A percentile compares a stretch with the other conserved stretches of the same genome.
Conservation (phyloP, 768 basidiomycete genomes). For the Kockovaella imperatae region DNA sequence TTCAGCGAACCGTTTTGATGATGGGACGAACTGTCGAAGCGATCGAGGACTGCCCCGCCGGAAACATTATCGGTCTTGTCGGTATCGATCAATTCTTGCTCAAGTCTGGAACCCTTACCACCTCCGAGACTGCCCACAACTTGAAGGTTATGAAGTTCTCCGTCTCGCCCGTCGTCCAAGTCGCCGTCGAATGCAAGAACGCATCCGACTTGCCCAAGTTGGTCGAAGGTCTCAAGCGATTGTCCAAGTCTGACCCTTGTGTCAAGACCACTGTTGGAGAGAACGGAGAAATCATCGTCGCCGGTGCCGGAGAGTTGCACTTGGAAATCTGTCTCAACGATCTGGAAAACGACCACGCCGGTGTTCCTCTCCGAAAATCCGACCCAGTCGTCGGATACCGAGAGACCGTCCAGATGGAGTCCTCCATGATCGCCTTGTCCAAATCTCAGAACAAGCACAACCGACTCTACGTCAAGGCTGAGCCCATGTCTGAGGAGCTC, state of each 20-base stretch:
- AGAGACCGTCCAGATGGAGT: constrained; percentile 95
- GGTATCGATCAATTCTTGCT: constrained; percentile 99
- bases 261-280: constrained; percentile 90
- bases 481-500: constrained; percentile 89
- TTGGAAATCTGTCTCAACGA: constrained; percentile 99
- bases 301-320: constrained; percentile 98
- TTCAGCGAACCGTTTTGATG: constrained; percentile 99
- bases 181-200: constrained; percentile 99
- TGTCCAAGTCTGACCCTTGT: constrained; percentile 99
- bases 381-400: constrained; percentile 91
- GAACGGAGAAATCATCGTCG: constrained; percentile 95
- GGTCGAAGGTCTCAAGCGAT: constrained; percentile 99
- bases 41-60: constrained; percentile 97
- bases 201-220: constrained; percentile 98
- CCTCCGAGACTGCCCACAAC: constrained; percentile 98
- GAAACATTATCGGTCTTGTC: constrained; percentile 98
- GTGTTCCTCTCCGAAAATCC: constrained; percentile 96
- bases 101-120: constrained; percentile 96
- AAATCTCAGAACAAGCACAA: constrained; percentile 99
- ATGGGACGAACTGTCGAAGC: constrained; percentile 99
- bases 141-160: constrained; percentile 99
- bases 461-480: constrained; percentile 86
- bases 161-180: constrained; percentile 97
- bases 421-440: constrained; percentile 88
- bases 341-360: constrained; percentile 98